Evolutionary conservation across 208 protist species (phyloP).

Genomic region (Crithidia thermophila): DNA sequence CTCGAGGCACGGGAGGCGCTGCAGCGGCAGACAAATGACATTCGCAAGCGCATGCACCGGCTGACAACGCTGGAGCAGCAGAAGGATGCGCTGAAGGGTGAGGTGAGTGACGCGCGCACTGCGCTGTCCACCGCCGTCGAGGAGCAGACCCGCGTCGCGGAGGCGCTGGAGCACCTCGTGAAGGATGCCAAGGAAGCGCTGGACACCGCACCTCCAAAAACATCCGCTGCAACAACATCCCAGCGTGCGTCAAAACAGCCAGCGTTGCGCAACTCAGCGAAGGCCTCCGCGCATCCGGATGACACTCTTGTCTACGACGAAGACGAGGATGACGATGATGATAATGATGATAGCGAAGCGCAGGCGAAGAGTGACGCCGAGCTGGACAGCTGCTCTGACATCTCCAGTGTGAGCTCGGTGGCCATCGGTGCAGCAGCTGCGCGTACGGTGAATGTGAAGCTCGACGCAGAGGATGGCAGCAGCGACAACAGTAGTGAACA

Average conservation of each 20-base stretch:
- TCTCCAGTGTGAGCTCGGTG: neutral
- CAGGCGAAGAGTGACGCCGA: no score
- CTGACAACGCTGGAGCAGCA: conserved; percentile 51
- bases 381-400: neutral
- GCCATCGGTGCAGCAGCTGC: no score
- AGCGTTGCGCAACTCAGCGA: no score
- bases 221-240: no score
- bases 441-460: no score
- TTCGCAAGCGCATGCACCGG: conserved; percentile 57
- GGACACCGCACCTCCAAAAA: neutral
- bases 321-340: conserved; percentile 5
- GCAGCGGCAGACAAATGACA: conserved; percentile 64
- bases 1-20: conserved; percentile 25
- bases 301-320: conserved; percentile 30
- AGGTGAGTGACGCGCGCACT: conserved; percentile 10
- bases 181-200: neutral
- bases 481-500: no score
- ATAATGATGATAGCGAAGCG: no score
- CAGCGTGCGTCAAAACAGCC: no score
- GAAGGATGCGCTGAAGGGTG: conserved; percentile 18
- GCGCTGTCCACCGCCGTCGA: conserved; percentile 6
- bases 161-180: conserved; percentile 15
- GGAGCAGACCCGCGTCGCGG: conserved; percentile 21
- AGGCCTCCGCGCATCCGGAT: neutral
- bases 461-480: no score